Conservation (phyloP, 305 asterid genomes). For the Striga hermonthica region DNA sequence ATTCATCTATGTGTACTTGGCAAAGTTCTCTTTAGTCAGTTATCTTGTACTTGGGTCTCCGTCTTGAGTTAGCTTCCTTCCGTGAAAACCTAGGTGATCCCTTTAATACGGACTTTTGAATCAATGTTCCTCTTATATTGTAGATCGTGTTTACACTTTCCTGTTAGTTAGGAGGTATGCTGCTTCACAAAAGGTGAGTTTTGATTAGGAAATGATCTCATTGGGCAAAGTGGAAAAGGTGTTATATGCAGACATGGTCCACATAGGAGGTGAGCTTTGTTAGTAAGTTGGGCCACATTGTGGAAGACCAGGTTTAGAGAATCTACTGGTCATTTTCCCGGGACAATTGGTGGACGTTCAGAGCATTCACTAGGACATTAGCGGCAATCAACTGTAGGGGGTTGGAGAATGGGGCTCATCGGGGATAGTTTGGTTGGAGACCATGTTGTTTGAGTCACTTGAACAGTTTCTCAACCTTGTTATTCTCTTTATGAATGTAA, state of each 20-base stretch:
- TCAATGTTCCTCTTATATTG: background rate
- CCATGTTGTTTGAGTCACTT: constrained; percentile 14
- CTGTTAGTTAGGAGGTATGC: background rate
- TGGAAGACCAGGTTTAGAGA: constrained; percentile 9
- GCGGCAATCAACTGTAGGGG: background rate
- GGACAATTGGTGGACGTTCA: background rate
- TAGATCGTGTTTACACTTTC: constrained; percentile 8
- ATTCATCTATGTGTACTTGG: constrained; percentile 13
- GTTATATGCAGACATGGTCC: too few species aligned
- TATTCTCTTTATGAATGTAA: constrained; percentile 8
- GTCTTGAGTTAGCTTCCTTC: too few species aligned
- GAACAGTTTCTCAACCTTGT: background rate
- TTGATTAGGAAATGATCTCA: background rate
- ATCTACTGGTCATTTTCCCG: constrained; percentile 3
- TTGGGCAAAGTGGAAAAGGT: background rate
- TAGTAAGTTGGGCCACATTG: background rate
- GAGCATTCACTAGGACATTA: background rate
- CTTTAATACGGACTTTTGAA: background rate
- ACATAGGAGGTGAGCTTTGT: background rate
- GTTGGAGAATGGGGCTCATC: background rate
- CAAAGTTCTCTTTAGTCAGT: background rate
- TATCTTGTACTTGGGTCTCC: background rate
- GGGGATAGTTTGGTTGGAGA: constrained; percentile 9
- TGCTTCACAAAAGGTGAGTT: background rate
- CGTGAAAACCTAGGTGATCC: too few species aligned